Evolutionary conservation across 2,329 filamentous ascomycete species (phyloP), one percentile per base, ranked within the genome.

Genomic region (Plectosphaerella sp.): DNA sequence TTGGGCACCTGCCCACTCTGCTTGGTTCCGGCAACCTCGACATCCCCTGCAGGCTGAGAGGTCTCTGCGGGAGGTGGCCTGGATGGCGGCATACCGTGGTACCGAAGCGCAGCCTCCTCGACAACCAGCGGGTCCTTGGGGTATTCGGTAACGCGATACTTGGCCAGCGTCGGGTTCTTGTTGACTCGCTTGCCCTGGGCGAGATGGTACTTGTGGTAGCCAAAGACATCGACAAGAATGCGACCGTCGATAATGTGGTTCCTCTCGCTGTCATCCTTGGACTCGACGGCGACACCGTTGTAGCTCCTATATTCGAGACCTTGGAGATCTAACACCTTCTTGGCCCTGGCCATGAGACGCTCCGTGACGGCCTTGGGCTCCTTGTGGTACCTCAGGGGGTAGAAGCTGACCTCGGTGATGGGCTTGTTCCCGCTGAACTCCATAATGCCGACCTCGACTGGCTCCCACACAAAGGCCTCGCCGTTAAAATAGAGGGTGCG

Each of bases 191-290:
- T 64, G 10, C 67, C 69, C 55, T 65, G 62, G 0, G 65, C 58
- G 3, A 69, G 61, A 35, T 72, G 64, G 54, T 73, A 68, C 57
- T 72, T 74, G 54, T 72, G 71, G 59, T 70, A 74, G 7, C 74
- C 72, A 8, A 65, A 56, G 6, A 71, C 65, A 42, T 76, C 72
- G 42, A 74, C 58, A 15, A 75, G 62, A 24, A 74, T 62, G 37
- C 69, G 60, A 2, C 72, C 65, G 47, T 76, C 67, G 24, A 75
- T 70, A 18, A 73, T 69, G 58, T 70, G 65, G 50, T 64, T 66
- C 49, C 62, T 57, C 10, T 58, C 37, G 3, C 52, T 45, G 11
- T 58, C 56, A 16, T 51, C 58, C 0, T 54, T 54, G 2, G 47
- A 45, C 37, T 64, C 54, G 5, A 75, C 49, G 11, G 68, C 74